A percentile compares a stretch with the other conserved stretches of the same genome.
These are phyloP conservation scores for Dissophora ornata DNA, from an alignment of 192 early-diverging fungal genomes.

Conservation along the genomic window DNA sequence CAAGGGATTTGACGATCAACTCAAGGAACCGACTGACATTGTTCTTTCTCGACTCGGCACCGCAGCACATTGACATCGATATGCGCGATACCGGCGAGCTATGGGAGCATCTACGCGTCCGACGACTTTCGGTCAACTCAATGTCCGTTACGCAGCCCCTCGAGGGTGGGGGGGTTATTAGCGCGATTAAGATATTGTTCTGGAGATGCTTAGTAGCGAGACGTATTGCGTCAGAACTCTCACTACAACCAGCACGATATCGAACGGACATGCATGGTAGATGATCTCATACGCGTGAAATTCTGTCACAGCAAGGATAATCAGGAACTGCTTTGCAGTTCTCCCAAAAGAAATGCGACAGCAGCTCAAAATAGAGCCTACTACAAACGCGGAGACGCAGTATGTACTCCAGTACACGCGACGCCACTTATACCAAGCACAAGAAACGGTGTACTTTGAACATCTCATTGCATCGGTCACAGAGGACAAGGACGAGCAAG, in stretches of 20 bases:
- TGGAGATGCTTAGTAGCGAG: conserved; percentile 17
- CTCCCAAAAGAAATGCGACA: background rate
- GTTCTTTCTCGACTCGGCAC: conserved; percentile 15
- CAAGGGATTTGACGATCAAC: conserved; percentile 7
- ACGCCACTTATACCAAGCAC: too few species aligned
- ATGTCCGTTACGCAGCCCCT: conserved; percentile 18
- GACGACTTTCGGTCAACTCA: conserved; percentile 11
- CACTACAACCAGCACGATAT: conserved; percentile 7
- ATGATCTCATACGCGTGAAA: background rate
- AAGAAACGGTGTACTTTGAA: background rate
- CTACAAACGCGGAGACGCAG: too few species aligned
- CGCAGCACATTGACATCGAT: conserved; percentile 7
- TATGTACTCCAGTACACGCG: too few species aligned
- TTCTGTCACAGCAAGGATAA: background rate
- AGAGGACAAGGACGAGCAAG: too few species aligned
- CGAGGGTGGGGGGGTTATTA: conserved; percentile 27
- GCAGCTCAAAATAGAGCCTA: background rate
- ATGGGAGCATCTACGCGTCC: conserved; percentile 20
- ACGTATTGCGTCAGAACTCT: conserved; percentile 2
- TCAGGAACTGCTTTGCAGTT: background rate
- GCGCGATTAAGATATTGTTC: conserved; percentile 23
- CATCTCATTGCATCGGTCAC: too few species aligned
- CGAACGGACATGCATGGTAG: background rate
- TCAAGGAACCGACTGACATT: conserved; percentile 9
- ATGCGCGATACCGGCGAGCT: background rate